A percentile compares a stretch with the other conserved stretches of the same genome.
Evolutionary conservation across 2,329 filamentous ascomycete species (phyloP).

Genomic region (Epichloe scottii): DNA sequence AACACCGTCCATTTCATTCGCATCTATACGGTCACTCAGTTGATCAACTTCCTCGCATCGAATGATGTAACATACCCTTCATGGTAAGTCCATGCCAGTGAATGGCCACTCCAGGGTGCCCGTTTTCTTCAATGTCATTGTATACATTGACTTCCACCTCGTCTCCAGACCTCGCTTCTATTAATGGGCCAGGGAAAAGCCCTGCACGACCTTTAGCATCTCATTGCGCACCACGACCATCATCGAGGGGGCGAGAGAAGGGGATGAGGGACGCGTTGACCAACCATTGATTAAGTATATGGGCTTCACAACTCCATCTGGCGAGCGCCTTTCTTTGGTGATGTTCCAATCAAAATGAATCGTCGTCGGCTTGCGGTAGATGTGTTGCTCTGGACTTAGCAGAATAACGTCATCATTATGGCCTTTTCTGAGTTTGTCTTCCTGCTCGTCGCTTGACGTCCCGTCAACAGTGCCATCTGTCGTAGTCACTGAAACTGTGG

Average conservation of each 20-base stretch:
- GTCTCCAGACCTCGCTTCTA: slow-evolving; percentile 32
- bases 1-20: slow-evolving; percentile 47
- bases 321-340: slow-evolving; percentile 23
- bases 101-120: slow-evolving; percentile 32
- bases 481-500: neutral
- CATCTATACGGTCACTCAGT: slow-evolving; percentile 24
- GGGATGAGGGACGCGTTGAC: neutral
- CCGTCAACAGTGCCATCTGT: neutral
- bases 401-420: slow-evolving; percentile 12
- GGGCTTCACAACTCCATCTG: slow-evolving; percentile 37
- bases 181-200: slow-evolving; percentile 30
- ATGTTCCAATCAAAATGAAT: slow-evolving; percentile 26
- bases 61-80: slow-evolving; percentile 25
- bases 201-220: slow-evolving; percentile 8
- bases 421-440: neutral
- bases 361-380: slow-evolving; percentile 21
- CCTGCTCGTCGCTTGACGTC: neutral
- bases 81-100: slow-evolving; percentile 61
- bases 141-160: slow-evolving; percentile 26
- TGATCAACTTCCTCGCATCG: neutral
- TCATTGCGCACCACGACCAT: neutral
- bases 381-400: slow-evolving; percentile 31
- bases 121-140: slow-evolving; percentile 20
- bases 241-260: neutral
- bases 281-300: slow-evolving; percentile 37